Evolutionary conservation across 169 alveolate genomes (phyloP).

Genomic region (Perkinsus olseni): DNA sequence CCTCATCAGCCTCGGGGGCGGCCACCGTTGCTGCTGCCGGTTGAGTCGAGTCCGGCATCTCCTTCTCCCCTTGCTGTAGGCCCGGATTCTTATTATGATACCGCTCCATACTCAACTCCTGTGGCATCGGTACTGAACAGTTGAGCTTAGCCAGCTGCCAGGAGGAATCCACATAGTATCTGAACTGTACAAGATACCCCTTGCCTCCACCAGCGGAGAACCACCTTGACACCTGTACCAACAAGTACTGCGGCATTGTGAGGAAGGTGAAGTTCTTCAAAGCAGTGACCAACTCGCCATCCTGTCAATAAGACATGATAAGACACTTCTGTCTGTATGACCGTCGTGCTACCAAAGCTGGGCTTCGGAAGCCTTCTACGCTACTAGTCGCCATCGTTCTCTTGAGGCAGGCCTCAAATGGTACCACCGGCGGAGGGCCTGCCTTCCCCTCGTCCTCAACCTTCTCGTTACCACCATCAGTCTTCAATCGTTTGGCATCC

Average conservation of each 20-base stretch:
- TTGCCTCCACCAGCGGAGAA: not conserved
- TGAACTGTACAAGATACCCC: not conserved
- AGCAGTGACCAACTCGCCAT: not conserved
- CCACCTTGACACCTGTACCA: not conserved
- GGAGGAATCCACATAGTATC: constrained; percentile 13
- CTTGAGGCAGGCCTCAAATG: not conserved
- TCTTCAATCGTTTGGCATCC: not conserved
- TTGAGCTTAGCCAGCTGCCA: not conserved
- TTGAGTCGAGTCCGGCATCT: constrained; percentile 20
- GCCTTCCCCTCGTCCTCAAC: no score
- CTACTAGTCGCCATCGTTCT: not conserved
- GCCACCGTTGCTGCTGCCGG: not conserved
- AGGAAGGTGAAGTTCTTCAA: not conserved
- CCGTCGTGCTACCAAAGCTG: not conserved
- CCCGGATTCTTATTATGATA: constrained; percentile 9
- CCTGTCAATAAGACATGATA: not conserved
- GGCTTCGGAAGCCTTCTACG: not conserved
- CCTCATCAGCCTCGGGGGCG: constrained; percentile 11
- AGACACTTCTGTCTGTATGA: not conserved
- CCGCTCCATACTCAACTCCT: constrained; percentile 21
- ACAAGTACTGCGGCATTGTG: constrained; percentile 9
- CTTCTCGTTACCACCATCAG: not conserved
- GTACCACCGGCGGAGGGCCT: not conserved
- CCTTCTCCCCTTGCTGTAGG: constrained; percentile 22
- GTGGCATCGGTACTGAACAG: constrained; percentile 22